Conservation (phyloP, 208 protist species). For the Trypanosoma scelopori region DNA sequence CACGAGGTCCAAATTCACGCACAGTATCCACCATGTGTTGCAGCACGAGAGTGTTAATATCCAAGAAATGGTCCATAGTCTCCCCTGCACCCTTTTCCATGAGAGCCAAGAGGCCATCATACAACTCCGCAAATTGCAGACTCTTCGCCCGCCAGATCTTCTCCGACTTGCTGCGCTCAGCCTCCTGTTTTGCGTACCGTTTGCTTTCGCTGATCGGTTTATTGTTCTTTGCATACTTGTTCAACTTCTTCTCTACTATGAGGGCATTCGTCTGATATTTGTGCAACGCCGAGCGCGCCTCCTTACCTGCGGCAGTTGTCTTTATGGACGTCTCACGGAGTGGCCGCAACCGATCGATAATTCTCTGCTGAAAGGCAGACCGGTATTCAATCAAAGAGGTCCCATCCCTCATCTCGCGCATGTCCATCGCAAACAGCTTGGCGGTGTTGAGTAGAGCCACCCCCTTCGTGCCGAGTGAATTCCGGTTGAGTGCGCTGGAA, state of each 20-base stretch:
- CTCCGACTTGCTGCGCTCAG: slow-evolving; percentile 26
- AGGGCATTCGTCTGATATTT: slow-evolving; percentile 26
- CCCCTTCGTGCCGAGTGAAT: neutral
- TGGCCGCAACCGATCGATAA: slow-evolving; percentile 33
- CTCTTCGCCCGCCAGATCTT: slow-evolving; percentile 29
- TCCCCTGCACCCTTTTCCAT: slow-evolving; percentile 39
- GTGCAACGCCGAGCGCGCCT: slow-evolving; percentile 17
- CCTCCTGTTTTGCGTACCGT: slow-evolving; percentile 38
- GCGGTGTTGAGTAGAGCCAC: slow-evolving; percentile 31
- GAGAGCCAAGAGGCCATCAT: slow-evolving; percentile 42
- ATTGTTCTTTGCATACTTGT: slow-evolving; percentile 44
- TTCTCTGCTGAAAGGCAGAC: slow-evolving; percentile 22
- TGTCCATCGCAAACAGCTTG: slow-evolving; percentile 36
- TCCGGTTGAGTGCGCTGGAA: neutral
- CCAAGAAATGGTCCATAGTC: slow-evolving; percentile 52
- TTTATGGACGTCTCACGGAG: slow-evolving; percentile 34
- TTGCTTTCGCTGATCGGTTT: slow-evolving; percentile 49
- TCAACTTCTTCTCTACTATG: slow-evolving; percentile 42
- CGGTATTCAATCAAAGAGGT: slow-evolving; percentile 37
- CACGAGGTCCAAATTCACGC: neutral
- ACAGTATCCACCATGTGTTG: neutral
- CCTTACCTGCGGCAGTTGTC: slow-evolving; percentile 31
- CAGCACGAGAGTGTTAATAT: slow-evolving; percentile 35
- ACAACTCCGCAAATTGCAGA: slow-evolving; percentile 38
- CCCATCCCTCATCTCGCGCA: slow-evolving; percentile 36